Base-by-base conservation (phyloP, 805 yeast genomes). In the Helenozyma baotianmanensis region DNA sequence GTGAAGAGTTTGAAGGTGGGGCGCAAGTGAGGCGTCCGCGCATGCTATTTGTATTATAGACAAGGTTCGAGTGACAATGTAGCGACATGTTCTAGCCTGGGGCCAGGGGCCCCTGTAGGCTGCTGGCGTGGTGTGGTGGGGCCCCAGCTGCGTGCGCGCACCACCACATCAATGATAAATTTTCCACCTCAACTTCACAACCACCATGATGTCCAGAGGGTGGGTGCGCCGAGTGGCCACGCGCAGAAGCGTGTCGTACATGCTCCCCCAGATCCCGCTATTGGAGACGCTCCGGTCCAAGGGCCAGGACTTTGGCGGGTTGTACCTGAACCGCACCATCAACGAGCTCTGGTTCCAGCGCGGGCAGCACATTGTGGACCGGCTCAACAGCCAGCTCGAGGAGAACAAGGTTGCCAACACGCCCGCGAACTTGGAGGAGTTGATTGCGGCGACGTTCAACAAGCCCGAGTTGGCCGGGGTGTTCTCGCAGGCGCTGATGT, bases 1-100 rank as follows among this genome's bases (percentile, higher is more conserved):
- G 96, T 89, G 27, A 86, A 83, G 62, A 85, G 95, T 65, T 72
- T 89, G 63, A 85, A 85, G 59, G 95, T 86, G 25, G 78, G 84
- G n/a, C 57, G 70, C 41, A 61, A 56, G 50, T 64, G 49, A 40
- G 10, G n/a, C 10, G 4, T 8, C 19, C 7, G n/a, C n/a, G n/a
- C n/a, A n/a, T n/a, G 16, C 28, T 10, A 6, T 10, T 12, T 30
- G 33, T 30, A 30, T 30, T 24, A 30, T 30, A 30, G 33, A 25
- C 16, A 14, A 6, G 24, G 12, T n/a, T n/a, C n/a, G n/a, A n/a
- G n/a, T n/a, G n/a, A n/a, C n/a, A n/a, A n/a, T n/a, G n/a, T n/a
- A n/a, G n/a, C n/a, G n/a, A n/a, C n/a, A n/a, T n/a, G n/a, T n/a
- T n/a, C n/a, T n/a, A n/a, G n/a, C n/a, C n/a, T n/a, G n/a, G n/a